Percentiles rank a stretch among this genome's conserved stretches.
Evolutionary conservation across 129 eudicot species (phyloP).

Genomic region (carrot (Daucus carota)): DNA sequence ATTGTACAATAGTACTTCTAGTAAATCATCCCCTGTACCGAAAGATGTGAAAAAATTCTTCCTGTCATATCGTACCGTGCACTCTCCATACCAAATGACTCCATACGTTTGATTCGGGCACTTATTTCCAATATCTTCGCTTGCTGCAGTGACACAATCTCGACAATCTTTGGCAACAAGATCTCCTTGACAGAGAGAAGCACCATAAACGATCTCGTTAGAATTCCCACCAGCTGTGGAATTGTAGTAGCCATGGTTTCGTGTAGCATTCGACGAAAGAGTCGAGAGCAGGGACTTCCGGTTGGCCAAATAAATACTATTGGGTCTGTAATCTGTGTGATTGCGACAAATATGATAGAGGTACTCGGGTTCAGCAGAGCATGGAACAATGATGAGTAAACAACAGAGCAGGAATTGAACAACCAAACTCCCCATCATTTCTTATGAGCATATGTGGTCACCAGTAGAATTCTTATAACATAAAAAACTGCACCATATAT

Average conservation of each 20-base stretch:
- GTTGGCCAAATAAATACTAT: neutral
- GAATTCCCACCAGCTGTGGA: neutral
- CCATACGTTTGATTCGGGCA: constrained; percentile 7
- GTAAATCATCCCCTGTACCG: neutral
- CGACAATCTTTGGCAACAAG: constrained; percentile 16
- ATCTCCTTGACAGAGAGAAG: constrained; percentile 39
- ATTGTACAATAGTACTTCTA: neutral
- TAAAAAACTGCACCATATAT: too few species aligned
- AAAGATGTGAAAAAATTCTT: constrained; percentile 6
- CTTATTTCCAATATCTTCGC: neutral
- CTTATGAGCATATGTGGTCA: neutral
- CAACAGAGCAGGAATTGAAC: neutral
- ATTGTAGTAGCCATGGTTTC: neutral
- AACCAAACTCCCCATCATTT: neutral
- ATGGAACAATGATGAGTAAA: neutral
- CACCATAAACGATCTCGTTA: constrained; percentile 21
- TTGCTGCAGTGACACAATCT: constrained; percentile 12
- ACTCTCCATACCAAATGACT: constrained; percentile 17
- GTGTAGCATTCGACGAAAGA: neutral
- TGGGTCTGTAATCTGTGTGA: neutral
- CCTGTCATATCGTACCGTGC: constrained; percentile 25
- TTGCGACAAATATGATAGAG: neutral
- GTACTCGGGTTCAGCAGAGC: neutral
- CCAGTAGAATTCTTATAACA: too few species aligned
- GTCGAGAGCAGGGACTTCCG: neutral